A percentile compares a stretch with the other conserved stretches of the same genome.
These are phyloP conservation scores for Cytospora leucostoma DNA, from an alignment of 2,329 filamentous ascomycete genomes.

Conservation along the genomic window DNA sequence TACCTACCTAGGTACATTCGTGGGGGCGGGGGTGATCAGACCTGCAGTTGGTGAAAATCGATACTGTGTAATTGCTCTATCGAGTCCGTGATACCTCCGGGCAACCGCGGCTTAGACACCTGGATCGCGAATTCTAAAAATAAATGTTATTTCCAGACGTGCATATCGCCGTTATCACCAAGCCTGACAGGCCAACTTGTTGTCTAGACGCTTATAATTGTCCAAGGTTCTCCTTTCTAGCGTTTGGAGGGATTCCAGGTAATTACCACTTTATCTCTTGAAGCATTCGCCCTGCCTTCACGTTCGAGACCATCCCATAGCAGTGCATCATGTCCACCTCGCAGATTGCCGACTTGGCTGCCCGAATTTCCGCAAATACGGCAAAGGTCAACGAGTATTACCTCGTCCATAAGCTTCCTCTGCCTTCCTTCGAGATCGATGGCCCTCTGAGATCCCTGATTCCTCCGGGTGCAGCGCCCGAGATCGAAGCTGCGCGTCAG, in stretches of 20 bases:
- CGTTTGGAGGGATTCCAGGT: background rate
- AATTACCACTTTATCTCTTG: background rate
- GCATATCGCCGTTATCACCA: background rate
- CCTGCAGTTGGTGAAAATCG: background rate
- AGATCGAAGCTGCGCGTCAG: conserved; percentile 20
- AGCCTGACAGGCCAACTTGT: background rate
- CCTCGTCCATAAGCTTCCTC: background rate
- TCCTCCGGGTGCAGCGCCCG: background rate
- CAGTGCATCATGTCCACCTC: conserved; percentile 10
- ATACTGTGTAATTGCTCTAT: background rate
- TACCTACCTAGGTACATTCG: background rate
- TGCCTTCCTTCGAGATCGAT: background rate
- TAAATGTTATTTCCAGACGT: background rate
- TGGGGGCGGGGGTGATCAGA: background rate
- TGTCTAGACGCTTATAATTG: conserved; percentile 1
- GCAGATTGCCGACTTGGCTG: conserved; percentile 10
- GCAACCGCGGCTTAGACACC: background rate
- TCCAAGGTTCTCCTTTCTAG: conserved; percentile 1
- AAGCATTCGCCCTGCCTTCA: conserved; percentile 1
- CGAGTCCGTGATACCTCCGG: background rate
- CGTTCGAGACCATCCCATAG: background rate
- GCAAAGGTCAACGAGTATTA: conserved; percentile 9
- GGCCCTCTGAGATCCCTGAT: conserved; percentile 1
- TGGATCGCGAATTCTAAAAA: background rate
- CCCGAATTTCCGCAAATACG: conserved; percentile 14